Conservation (phyloP, 2,329 filamentous ascomycete species). For the Fusarium incarnatum region DNA sequence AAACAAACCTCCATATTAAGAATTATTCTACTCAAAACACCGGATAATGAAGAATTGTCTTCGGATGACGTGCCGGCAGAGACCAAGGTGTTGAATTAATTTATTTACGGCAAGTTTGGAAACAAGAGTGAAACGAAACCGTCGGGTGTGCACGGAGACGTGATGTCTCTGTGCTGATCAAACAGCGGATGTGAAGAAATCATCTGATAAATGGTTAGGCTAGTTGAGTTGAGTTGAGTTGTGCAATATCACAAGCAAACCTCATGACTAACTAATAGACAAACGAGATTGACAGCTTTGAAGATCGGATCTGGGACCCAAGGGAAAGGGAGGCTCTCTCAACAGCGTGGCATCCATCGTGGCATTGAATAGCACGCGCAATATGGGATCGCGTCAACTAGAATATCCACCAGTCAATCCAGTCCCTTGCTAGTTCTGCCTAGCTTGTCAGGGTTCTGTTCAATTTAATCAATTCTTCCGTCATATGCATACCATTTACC, state of each 20-base stretch:
- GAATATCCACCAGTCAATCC: conserved; percentile 31
- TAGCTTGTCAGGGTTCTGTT: neutral
- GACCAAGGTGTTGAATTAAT: neutral
- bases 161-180: conserved; percentile 8
- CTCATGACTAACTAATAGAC: neutral
- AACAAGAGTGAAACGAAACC: conserved; percentile 31
- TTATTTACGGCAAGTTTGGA: conserved; percentile 19
- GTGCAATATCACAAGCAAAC: conserved; percentile 3
- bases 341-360: neutral
- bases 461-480: neutral
- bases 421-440: neutral
- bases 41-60: conserved; percentile 1
- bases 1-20: neutral
- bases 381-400: conserved; percentile 13
- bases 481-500: conserved; percentile 1
- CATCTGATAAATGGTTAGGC: conserved; percentile 7
- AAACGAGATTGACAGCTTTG: conserved; percentile 31
- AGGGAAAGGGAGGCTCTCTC: neutral
- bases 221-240: neutral
- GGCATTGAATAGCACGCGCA: neutral
- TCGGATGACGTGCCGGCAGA: conserved; percentile 15
- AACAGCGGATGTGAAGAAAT: neutral
- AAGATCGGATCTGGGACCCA: conserved; percentile 27
- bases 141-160: conserved; percentile 25
- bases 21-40: neutral